Evolutionary conservation across 305 asterid species (phyloP).

Genomic region (Andrographis paniculata): DNA sequence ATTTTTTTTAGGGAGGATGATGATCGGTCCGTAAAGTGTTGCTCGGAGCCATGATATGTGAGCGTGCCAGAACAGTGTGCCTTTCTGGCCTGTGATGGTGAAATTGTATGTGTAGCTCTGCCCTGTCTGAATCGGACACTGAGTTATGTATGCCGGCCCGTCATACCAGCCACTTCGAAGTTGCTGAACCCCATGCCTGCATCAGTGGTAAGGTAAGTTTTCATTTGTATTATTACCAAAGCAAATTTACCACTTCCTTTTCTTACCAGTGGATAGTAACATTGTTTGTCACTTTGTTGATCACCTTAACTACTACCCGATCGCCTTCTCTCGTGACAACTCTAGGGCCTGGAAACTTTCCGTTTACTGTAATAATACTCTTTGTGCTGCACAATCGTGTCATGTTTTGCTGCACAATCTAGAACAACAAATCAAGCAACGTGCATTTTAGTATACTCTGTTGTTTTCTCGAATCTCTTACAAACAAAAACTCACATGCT

Average conservation of each 20-base stretch:
- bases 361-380: slow-evolving; percentile 45
- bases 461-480: not conserved
- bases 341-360: slow-evolving; percentile 49
- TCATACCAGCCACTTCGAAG: slow-evolving; percentile 54
- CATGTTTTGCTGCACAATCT: slow-evolving; percentile 46
- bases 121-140: slow-evolving; percentile 54
- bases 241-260: not conserved
- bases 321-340: slow-evolving; percentile 54
- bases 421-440: slow-evolving; percentile 11
- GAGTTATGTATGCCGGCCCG: slow-evolving; percentile 47
- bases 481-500: not conserved
- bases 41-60: slow-evolving; percentile 56
- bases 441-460: not conserved
- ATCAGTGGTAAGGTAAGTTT: not conserved
- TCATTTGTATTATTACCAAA: not conserved
- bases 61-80: slow-evolving; percentile 63
- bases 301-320: slow-evolving; percentile 37
- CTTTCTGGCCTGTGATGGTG: slow-evolving; percentile 57
- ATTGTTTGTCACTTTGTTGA: slow-evolving; percentile 44
- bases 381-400: slow-evolving; percentile 53
- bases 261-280: slow-evolving; percentile 51
- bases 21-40: slow-evolving; percentile 42
- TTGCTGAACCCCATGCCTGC: slow-evolving; percentile 60
- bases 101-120: slow-evolving; percentile 45
- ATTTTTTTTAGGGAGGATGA: slow-evolving; percentile 39